A percentile compares a stretch with the other conserved stretches of the same genome.
phyloP scores from a whole-genome alignment of 495 filamentous ascomycete genomes.

The Amniculicola lignicola region DNA sequence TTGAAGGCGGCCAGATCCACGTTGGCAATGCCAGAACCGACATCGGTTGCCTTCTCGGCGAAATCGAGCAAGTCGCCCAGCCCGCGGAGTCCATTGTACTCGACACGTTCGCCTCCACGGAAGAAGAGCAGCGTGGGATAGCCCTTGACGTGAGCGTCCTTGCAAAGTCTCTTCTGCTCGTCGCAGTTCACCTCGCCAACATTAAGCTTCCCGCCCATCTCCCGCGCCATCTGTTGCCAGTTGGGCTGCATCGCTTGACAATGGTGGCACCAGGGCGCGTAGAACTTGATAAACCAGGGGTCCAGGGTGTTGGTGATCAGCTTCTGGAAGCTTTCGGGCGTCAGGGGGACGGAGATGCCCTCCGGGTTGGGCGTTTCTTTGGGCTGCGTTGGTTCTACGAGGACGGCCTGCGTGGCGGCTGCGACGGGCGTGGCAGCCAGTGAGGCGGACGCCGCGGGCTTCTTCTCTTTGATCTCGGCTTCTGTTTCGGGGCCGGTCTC shows the following conservation, averaged over 20 bases:
- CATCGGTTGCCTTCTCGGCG: constrained; percentile 78
- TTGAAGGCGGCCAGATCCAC: constrained; percentile 74
- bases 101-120: constrained; percentile 82
- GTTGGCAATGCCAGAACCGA: constrained; percentile 72
- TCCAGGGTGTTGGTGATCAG: constrained; percentile 82
- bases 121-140: constrained; percentile 94
- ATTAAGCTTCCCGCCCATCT: constrained; percentile 83
- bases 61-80: constrained; percentile 86
- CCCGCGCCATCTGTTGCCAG: constrained; percentile 84
- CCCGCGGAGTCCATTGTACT: constrained; percentile 89
- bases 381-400: constrained; percentile 37
- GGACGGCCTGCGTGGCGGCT: constrained; percentile 34
- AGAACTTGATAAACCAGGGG: constrained; percentile 98
- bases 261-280: constrained; percentile 94
- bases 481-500: constrained; percentile 49
- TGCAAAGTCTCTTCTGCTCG: constrained; percentile 75
- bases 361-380: constrained; percentile 51
- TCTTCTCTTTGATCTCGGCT: constrained; percentile 50
- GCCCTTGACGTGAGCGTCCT: constrained; percentile 71
- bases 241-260: constrained; percentile 88
- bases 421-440: constrained; percentile 8
- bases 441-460: constrained; percentile 12
- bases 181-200: constrained; percentile 97
- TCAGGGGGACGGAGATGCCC: constrained; percentile 71
- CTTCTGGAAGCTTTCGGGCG: constrained; percentile 80